Evolutionary conservation across 192 early-diverging fungal species (phyloP).

Genomic region (Coemansia sp.): DNA sequence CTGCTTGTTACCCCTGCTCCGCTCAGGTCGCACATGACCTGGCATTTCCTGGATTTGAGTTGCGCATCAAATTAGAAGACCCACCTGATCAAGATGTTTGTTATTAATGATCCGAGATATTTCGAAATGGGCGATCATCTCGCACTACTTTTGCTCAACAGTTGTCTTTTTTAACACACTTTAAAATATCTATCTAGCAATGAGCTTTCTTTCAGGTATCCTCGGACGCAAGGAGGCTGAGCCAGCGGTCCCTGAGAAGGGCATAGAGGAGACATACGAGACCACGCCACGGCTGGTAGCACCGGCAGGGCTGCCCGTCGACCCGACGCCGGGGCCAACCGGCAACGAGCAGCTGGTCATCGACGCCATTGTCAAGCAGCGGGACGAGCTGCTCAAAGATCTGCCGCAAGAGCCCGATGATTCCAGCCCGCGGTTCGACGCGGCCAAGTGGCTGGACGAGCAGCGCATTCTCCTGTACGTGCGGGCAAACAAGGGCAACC

Average conservation of each 20-base stretch:
- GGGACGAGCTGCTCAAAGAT: constrained; percentile 25
- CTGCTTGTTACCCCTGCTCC: no score
- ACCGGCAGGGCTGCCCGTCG: constrained; percentile 4
- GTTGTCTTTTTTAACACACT: no score
- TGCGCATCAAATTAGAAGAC: no score
- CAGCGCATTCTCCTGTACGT: constrained; percentile 65
- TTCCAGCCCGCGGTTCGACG: constrained; percentile 15
- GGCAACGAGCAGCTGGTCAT: constrained; percentile 26
- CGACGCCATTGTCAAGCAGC: constrained; percentile 12
- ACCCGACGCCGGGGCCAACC: constrained; percentile 26
- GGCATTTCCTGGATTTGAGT: no score
- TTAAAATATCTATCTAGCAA: not conserved
- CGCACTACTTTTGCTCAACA: no score
- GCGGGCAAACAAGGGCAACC: constrained; percentile 66
- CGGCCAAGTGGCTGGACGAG: constrained; percentile 15
- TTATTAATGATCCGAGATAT: no score
- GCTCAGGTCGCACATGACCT: no score
- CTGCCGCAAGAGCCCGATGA: constrained; percentile 36
- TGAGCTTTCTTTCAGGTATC: not conserved
- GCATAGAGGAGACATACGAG: constrained; percentile 13
- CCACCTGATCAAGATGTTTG: no score
- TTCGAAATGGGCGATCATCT: no score
- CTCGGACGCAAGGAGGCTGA: constrained; percentile 3
- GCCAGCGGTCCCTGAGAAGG: not conserved
- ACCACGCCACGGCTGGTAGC: constrained; percentile 22